phyloP scores from a whole-genome alignment of 441 rosid genomes.

The Syzygium malaccense region DNA sequence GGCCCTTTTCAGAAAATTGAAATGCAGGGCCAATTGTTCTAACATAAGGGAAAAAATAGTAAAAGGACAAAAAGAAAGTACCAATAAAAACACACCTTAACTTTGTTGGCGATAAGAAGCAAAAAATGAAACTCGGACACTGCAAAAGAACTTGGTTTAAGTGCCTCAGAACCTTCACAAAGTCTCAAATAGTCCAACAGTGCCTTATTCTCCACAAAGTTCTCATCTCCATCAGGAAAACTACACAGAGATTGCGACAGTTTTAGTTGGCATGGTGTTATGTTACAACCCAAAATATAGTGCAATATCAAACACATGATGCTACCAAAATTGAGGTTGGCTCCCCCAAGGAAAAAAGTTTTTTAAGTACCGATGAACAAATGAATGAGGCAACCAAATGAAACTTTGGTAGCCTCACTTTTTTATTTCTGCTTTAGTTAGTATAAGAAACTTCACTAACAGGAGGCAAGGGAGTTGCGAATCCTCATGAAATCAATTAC shows the following conservation, averaged over 20 bases:
- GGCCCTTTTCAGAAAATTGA: neutral
- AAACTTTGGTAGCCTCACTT: neutral
- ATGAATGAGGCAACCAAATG: neutral
- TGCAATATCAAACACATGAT: neutral
- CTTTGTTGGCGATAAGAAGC: slow-evolving; percentile 92
- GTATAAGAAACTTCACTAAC: neutral
- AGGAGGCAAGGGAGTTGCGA: neutral
- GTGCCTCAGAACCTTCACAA: slow-evolving; percentile 61
- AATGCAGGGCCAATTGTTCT: neutral
- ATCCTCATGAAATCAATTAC: neutral
- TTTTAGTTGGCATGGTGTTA: neutral
- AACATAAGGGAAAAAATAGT: neutral
- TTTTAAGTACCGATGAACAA: neutral
- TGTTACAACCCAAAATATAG: neutral
- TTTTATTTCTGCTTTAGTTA: neutral
- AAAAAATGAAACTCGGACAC: slow-evolving; percentile 96
- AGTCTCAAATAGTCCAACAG: slow-evolving; percentile 79
- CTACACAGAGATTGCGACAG: slow-evolving; percentile 32
- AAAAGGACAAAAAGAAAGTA: slow-evolving; percentile 6
- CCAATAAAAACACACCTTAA: slow-evolving; percentile 66
- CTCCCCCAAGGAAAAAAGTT: neutral
- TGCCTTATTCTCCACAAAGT: slow-evolving; percentile 98
- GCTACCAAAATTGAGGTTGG: neutral
- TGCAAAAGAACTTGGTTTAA: slow-evolving; percentile 87
- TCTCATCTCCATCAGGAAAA: slow-evolving; percentile 86